A percentile compares a stretch with the other conserved stretches of the same genome.
Evolutionary conservation across 352 stramenopile genomes (phyloP).

Genomic region (Globisporangium apiculatum): DNA sequence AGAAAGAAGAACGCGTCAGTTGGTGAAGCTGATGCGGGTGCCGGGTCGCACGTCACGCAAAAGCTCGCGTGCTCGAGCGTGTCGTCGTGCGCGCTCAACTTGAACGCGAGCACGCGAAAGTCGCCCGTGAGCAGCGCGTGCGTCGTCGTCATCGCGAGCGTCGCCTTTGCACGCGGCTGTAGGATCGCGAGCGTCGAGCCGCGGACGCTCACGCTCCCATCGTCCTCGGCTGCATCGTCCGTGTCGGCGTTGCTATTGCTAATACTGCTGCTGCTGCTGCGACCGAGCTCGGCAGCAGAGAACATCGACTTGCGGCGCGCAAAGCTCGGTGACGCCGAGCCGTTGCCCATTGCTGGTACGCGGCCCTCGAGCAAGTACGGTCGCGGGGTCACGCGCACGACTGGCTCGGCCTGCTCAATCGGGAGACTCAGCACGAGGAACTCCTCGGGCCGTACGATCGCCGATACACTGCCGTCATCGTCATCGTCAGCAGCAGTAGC

Average conservation of each 20-base stretch:
- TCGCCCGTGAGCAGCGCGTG: constrained; percentile 55
- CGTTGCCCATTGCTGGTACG: constrained; percentile 80
- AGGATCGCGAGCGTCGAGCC: constrained; percentile 56
- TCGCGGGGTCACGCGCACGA: constrained; percentile 26
- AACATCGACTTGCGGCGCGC: constrained; percentile 76
- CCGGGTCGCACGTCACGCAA: constrained; percentile 42
- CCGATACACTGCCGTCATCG: neutral
- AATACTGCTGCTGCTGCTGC: constrained; percentile 7
- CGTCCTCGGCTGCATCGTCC: constrained; percentile 26
- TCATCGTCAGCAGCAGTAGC: neutral
- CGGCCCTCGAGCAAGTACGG: constrained; percentile 50
- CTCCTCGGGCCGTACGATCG: constrained; percentile 2
- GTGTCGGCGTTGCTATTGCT: neutral
- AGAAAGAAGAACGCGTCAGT: constrained; percentile 58
- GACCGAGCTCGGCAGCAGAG: constrained; percentile 30
- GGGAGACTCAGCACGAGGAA: constrained; percentile 57
- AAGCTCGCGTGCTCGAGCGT: constrained; percentile 51
- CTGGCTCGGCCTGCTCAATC: constrained; percentile 29
- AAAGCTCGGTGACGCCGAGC: constrained; percentile 77
- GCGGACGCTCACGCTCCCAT: constrained; percentile 29
- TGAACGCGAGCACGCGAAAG: constrained; percentile 56
- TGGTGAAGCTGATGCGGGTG: constrained; percentile 27
- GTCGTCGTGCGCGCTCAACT: constrained; percentile 58
- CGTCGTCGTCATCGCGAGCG: constrained; percentile 43
- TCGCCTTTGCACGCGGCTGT: constrained; percentile 61